Evolutionary conservation across 306 rosid genomes (phyloP), one percentile per base, ranked within the genome.

Genomic region (Sindora glabra): DNA sequence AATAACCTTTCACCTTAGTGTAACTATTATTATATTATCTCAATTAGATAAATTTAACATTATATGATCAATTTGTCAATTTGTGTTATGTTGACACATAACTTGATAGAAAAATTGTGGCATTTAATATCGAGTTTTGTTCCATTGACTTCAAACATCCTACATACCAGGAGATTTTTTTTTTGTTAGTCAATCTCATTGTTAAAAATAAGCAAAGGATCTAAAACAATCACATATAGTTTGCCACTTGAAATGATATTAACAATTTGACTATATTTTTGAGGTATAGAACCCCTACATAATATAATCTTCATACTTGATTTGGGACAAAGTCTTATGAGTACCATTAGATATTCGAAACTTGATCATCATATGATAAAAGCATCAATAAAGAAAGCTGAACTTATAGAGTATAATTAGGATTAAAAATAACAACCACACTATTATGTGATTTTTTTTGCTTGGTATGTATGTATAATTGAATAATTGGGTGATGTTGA

Each of bases 261-360:
- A 2, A 56, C 65, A 16, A 67, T 22, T 47, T 53, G 17, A 1
- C 29, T 6, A 10, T 54, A 66, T 11, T 29, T 44, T 13, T 48
- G 48, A 12, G 71, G 71, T 59, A 66, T 17, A 4, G n/a, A 8
- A 46, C 49, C 64, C 8, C 32, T 33, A 16, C 56, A 30, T 47
- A 11, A 17, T 23, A 42, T 8, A 66, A n/a, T 19, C 56, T 46
- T 56, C 64, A 54, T 13, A 66, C 17, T 17, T 47, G 59, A 49
- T 50, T 44, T 0, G 21, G 18, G 56, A 50, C 41, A 57, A 68
- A 56, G 37, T 57, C 51, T 7, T 37, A 25, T 6, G 48, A 29
- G 34, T 9, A 29, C 34, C 34, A 29, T 4, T 2, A 4, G 34
- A 29, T 6, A 1, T 2, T 29, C 34, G 8, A 29, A 29, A 29